Evolutionary conservation across 202 grass and related monocot genomes (phyloP).

Genomic region (Dendrocalamus latiflorus): DNA sequence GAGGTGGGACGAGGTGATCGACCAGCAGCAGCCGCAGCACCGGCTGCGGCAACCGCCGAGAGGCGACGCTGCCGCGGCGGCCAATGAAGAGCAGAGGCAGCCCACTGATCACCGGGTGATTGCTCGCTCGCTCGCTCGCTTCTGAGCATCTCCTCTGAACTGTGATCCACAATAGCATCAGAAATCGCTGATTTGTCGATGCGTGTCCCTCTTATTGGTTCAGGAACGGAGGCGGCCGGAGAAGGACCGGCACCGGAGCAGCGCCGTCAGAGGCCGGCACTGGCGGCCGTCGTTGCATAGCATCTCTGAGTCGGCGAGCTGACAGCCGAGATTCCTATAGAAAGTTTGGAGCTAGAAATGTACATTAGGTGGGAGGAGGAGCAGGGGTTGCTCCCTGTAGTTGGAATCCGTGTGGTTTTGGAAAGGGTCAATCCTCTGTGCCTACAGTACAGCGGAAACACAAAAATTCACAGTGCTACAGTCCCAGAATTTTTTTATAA

Average conservation of each 20-base stretch:
- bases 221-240: slow-evolving; percentile 27
- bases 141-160: not conserved
- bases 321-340: not conserved
- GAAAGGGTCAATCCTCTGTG: too few species aligned
- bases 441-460: too few species aligned
- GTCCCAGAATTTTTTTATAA: too few species aligned
- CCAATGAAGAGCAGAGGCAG: not conserved
- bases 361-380: slow-evolving; percentile 6
- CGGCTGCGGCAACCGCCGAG: not conserved
- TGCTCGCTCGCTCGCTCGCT: too few species aligned
- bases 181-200: not conserved
- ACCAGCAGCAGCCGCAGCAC: slow-evolving; percentile 8
- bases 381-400: not conserved
- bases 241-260: slow-evolving; percentile 20
- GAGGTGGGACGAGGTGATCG: not conserved
- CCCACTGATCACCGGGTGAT: not conserved
- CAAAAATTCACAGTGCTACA: too few species aligned
- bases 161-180: too few species aligned
- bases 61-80: not conserved
- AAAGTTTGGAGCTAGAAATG: not conserved
- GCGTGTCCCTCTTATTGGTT: not conserved
- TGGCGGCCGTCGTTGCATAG: slow-evolving; percentile 45
- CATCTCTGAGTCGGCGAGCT: slow-evolving; percentile 36
- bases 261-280: slow-evolving; percentile 2
- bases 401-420: too few species aligned